Base-by-base conservation (phyloP, 2,329 filamentous ascomycete species). In the Aspergillus sclerotialis region DNA sequence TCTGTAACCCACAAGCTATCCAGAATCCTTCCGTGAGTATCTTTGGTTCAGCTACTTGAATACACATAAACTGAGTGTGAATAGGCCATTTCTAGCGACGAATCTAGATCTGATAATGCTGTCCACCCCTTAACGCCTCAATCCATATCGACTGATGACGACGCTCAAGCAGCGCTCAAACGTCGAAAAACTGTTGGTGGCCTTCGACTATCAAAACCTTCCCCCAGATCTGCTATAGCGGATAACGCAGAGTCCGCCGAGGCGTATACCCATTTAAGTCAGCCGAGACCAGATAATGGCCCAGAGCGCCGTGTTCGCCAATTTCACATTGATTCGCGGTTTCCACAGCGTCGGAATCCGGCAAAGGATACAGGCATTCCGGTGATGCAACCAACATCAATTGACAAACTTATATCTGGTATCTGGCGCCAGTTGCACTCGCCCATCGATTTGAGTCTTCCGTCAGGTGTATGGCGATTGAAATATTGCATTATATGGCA, bases 351-450 rank as follows among this genome's bases (percentile, higher is more conserved):
- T 15, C 44, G 44, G 28, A 44, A 42, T 11, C 38, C 40, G 11
- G 35, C 35, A n/a, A 39, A 48, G 8, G 36, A 51, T 12, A 35
- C 43, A 2, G 56, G 61, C n/a, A 60, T 60, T 26, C 62, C 64
- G 1, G 58, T 59, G 7, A 52, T 70, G 32, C 62, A 69, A 36
- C 67, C 68, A 1, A 69, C 68, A 0, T 69, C 64, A 4, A 45
- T 67, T 11, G 65, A 70, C 38, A 72, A 70, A 38, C 55, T 72
- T 28, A 63, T 72, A 29, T 56, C 61, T 14, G 68, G 69, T 4
- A 69, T 72, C 11, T 73, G 68, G 68, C 63, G 70, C 33, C 66
- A 67, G 36, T 52, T 73, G 2, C 68, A 65, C 17, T 52, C 49
- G 5, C 37, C 42, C 12, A 43, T 46, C 5, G 32, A 46, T 15